A percentile compares a stretch with the other conserved stretches of the same genome.
Conservation (phyloP, 164 flowering plant genomes). For the Cinnamomum chago region DNA sequence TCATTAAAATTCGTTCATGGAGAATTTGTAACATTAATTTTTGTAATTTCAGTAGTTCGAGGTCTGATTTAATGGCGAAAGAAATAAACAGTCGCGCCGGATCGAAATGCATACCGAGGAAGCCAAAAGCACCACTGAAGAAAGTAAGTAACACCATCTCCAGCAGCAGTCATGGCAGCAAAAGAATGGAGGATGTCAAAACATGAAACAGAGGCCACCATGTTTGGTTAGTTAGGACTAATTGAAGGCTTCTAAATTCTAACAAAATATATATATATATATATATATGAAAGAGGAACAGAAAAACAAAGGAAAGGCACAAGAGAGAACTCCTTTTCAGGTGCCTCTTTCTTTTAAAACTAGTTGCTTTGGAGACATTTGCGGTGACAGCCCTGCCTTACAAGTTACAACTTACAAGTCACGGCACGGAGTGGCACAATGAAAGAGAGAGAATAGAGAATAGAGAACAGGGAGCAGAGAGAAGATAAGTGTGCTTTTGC, state of each 20-base stretch:
- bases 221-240: too few species aligned
- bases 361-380: background rate
- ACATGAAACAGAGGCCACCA: background rate
- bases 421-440: background rate
- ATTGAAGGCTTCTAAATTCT: background rate
- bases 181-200: constrained; percentile 11
- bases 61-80: constrained; percentile 32
- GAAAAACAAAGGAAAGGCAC: too few species aligned
- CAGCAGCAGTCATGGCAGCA: constrained; percentile 14
- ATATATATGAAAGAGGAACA: too few species aligned
- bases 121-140: constrained; percentile 28
- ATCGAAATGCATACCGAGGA: constrained; percentile 59
- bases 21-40: too few species aligned
- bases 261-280: background rate
- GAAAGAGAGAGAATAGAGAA: background rate
- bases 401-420: background rate
- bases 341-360: background rate
- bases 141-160: constrained; percentile 22
- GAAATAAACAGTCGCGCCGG: constrained; percentile 33
- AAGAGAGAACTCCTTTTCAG: too few species aligned
- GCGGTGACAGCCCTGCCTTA: background rate
- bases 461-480: too few species aligned
- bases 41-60: constrained; percentile 33
- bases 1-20: too few species aligned
- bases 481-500: background rate